Evolutionary conservation across 768 basidiomycete species (phyloP).

Genomic region (Mycena indigotica): DNA sequence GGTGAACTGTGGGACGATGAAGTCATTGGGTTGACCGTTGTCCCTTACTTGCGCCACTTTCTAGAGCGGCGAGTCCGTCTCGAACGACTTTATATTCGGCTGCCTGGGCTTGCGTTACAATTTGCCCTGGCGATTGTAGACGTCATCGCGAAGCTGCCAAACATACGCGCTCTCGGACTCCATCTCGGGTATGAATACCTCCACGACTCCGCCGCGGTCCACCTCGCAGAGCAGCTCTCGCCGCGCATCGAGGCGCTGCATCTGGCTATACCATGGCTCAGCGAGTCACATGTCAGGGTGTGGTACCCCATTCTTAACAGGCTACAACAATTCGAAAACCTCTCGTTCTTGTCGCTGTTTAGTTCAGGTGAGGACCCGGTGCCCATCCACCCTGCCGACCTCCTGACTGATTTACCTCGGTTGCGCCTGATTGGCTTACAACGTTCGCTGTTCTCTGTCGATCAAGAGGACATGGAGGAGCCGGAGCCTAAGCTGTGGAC

Average conservation of each 20-base stretch:
- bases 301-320: conserved; percentile 32
- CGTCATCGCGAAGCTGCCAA: conserved; percentile 28
- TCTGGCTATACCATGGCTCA: conserved; percentile 37
- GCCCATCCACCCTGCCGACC: conserved; percentile 36
- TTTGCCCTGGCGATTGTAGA: conserved; percentile 26
- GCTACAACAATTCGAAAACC: conserved; percentile 31
- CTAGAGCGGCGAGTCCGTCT: conserved; percentile 31
- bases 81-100: conserved; percentile 38
- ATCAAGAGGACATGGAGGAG: conserved; percentile 31
- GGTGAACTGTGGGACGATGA: conserved; percentile 26
- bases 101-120: conserved; percentile 30
- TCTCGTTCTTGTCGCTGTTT: conserved; percentile 43
- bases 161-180: conserved; percentile 41
- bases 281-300: conserved; percentile 19
- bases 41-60: conserved; percentile 32
- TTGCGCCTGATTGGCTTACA: conserved; percentile 41
- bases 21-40: conserved; percentile 15
- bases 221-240: conserved; percentile 31
- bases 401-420: conserved; percentile 34
- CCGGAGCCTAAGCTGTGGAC: conserved; percentile 37
- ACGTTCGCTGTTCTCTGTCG: conserved; percentile 40
- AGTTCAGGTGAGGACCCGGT: conserved; percentile 30
- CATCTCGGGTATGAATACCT: conserved; percentile 36
- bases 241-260: conserved; percentile 37
- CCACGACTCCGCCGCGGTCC: conserved; percentile 25